Conservation (phyloP, 768 basidiomycete genomes). For the Termitomyces sp. region DNA sequence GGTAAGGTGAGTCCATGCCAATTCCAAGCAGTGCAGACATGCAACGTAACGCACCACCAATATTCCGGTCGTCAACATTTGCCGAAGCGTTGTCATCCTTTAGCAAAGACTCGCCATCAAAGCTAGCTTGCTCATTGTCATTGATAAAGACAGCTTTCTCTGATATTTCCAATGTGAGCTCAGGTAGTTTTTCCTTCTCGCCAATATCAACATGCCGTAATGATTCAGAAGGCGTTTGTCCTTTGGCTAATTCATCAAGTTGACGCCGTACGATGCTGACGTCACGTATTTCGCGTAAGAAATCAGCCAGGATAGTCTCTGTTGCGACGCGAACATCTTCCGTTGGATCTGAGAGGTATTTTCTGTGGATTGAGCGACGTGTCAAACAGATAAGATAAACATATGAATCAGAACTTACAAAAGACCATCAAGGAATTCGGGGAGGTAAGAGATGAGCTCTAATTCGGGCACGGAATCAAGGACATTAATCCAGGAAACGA, state of each 20-base stretch:
- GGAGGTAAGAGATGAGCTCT: slow-evolving; percentile 90
- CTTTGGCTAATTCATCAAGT: slow-evolving; percentile 48
- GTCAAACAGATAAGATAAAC: background rate
- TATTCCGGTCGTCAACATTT: slow-evolving; percentile 52
- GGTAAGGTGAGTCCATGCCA: slow-evolving; percentile 7
- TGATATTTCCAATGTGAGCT: slow-evolving; percentile 50
- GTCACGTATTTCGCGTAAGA: slow-evolving; percentile 86
- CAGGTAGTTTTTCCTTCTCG: slow-evolving; percentile 46
- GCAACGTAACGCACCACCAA: slow-evolving; percentile 46
- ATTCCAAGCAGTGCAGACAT: background rate
- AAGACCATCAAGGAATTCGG: slow-evolving; percentile 91
- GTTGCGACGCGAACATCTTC: slow-evolving; percentile 91
- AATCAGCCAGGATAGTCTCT: slow-evolving; percentile 83
- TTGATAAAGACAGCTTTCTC: slow-evolving; percentile 56
- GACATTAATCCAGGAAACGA: slow-evolving; percentile 96
- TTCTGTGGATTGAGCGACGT: slow-evolving; percentile 39
- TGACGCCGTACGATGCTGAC: slow-evolving; percentile 72
- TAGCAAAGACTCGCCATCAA: slow-evolving; percentile 34
- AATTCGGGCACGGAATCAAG: slow-evolving; percentile 96
- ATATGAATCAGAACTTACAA: slow-evolving; percentile 51
- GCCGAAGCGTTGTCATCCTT: slow-evolving; percentile 38
- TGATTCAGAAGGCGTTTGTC: slow-evolving; percentile 37
- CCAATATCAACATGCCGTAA: slow-evolving; percentile 34
- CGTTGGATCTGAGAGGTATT: slow-evolving; percentile 93
- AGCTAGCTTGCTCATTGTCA: slow-evolving; percentile 40